Evolutionary conservation across 768 basidiomycete species (phyloP).

Genomic region (Candolleomyces aberdarensis): DNA sequence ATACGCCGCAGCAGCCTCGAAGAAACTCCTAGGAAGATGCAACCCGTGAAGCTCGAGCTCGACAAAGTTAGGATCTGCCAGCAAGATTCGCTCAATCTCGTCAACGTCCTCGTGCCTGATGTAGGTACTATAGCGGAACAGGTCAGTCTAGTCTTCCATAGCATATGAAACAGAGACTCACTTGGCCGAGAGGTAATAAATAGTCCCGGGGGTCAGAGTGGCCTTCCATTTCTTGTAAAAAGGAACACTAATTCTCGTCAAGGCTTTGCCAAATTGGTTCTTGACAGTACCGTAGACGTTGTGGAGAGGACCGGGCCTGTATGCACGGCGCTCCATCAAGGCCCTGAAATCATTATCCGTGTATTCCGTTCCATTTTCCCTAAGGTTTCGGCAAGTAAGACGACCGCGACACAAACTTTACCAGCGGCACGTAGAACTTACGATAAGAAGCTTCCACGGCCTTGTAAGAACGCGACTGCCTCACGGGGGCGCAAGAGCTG

Average conservation of each 20-base stretch:
- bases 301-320: not conserved
- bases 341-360: not conserved
- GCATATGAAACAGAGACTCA: not conserved
- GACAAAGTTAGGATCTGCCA: constrained; percentile 10
- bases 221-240: constrained; percentile 18
- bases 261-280: constrained; percentile 12
- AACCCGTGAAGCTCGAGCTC: constrained; percentile 14
- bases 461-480: not conserved
- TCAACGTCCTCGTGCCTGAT: constrained; percentile 14
- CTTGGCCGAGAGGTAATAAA: constrained; percentile 11
- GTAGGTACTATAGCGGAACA: constrained; percentile 4
- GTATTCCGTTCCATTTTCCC: not conserved
- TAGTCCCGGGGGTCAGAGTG: constrained; percentile 6
- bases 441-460: not conserved
- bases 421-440: not conserved
- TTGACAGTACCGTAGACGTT: constrained; percentile 10
- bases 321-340: not conserved
- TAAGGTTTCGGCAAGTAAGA: not conserved
- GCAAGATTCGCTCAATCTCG: constrained; percentile 10
- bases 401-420: not conserved
- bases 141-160: not conserved
- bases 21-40: constrained; percentile 12
- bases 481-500: not conserved
- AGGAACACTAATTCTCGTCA: constrained; percentile 13
- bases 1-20: constrained; percentile 10